A percentile compares a stretch with the other conserved stretches of the same genome.
phyloP scores from a whole-genome alignment of 768 basidiomycete species.

The Mycena capillaripes region DNA sequence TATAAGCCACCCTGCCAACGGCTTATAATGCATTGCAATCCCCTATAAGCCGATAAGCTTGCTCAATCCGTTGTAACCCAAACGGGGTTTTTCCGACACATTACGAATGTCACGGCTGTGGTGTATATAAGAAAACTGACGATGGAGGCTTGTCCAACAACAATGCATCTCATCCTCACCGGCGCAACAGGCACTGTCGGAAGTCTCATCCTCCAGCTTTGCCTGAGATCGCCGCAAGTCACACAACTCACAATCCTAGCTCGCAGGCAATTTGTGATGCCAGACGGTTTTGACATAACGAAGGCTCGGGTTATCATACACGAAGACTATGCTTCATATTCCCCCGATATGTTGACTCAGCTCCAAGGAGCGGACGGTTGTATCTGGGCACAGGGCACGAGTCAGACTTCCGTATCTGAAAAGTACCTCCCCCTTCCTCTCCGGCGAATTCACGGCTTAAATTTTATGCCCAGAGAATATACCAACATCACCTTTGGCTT shows the following conservation, averaged over 20 bases:
- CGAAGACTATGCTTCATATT: background rate
- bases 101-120: background rate
- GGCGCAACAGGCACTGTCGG: slow-evolving; percentile 1
- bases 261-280: background rate
- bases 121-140: no score
- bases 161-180: slow-evolving; percentile 1
- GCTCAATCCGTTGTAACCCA: no score
- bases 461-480: background rate
- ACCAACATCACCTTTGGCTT: background rate
- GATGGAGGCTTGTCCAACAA: no score
- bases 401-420: background rate
- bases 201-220: background rate
- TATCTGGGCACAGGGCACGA: slow-evolving; percentile 20
- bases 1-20: no score
- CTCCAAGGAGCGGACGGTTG: slow-evolving; percentile 10
- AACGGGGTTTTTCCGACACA: no score
- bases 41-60: no score
- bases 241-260: background rate
- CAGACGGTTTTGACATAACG: background rate
- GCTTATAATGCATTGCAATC: no score
- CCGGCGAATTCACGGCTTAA: background rate
- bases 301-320: background rate
- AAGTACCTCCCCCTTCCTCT: background rate
- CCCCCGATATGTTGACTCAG: background rate
- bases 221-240: background rate